phyloP scores from a whole-genome alignment of 108 stramenopile species.

The Skeletonema menzelii region DNA sequence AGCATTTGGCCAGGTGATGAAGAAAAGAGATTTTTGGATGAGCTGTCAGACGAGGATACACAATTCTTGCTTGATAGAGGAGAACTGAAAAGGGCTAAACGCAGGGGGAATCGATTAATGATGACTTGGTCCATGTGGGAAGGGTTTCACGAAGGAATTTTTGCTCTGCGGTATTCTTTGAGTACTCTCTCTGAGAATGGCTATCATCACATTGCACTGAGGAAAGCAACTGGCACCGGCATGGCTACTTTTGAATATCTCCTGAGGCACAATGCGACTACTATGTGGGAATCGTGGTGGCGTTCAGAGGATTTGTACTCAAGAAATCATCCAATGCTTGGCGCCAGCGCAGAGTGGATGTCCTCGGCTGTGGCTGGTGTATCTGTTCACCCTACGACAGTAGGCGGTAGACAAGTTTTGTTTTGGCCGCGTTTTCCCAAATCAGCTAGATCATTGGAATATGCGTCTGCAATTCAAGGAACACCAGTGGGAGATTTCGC shows the following conservation, averaged over 20 bases:
- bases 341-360: conserved; percentile 51
- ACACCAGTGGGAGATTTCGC: conserved; percentile 21
- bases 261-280: conserved; percentile 53
- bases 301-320: conserved; percentile 40
- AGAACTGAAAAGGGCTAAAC: neutral
- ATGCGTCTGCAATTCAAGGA: conserved; percentile 32
- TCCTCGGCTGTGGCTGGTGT: conserved; percentile 40
- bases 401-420: conserved; percentile 25
- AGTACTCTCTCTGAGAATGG: conserved; percentile 38
- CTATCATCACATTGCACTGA: conserved; percentile 32
- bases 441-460: conserved; percentile 25
- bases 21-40: conserved; percentile 27
- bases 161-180: conserved; percentile 30
- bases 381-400: conserved; percentile 21
- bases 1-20: conserved; percentile 16
- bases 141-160: conserved; percentile 42
- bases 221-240: conserved; percentile 24
- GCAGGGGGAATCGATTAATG: neutral
- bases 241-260: conserved; percentile 45
- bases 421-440: conserved; percentile 41
- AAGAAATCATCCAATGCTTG: conserved; percentile 57
- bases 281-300: conserved; percentile 56
- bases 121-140: conserved; percentile 20
- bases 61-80: neutral
- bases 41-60: conserved; percentile 1